These are phyloP conservation scores for Microsporum ferrugineum DNA, from an alignment of 2,329 filamentous ascomycete genomes.

Conservation along the genomic window DNA sequence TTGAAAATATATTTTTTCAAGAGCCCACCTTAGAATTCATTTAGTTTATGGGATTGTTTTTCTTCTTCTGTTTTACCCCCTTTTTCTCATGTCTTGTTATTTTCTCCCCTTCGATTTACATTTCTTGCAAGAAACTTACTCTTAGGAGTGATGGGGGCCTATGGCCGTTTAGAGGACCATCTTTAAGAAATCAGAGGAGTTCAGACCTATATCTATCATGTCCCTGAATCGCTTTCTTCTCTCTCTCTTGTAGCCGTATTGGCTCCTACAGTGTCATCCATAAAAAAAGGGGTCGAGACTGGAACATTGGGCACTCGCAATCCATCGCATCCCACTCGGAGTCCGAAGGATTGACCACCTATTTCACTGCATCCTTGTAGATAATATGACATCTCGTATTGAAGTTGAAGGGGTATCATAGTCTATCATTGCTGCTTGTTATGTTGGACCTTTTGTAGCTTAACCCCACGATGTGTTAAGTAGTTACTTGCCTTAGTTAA, in stretches of 20 bases:
- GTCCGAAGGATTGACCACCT: background rate
- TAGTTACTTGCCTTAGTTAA: too few species aligned
- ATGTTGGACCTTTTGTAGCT: too few species aligned
- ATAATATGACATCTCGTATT: background rate
- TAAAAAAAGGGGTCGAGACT: too few species aligned
- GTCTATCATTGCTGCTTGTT: too few species aligned
- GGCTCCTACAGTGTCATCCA: background rate
- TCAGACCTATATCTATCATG: background rate
- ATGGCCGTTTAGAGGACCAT: background rate
- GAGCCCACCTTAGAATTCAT: conserved; percentile 1
- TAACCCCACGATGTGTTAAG: too few species aligned
- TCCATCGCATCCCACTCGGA: conserved; percentile 6
- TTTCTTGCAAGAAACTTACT: background rate
- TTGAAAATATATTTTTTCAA: background rate
- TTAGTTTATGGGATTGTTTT: conserved; percentile 3
- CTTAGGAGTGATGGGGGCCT: background rate
- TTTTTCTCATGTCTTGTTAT: background rate
- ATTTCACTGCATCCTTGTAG: background rate
- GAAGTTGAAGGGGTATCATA: too few species aligned
- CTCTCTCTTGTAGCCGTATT: background rate
- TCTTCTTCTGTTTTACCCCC: background rate
- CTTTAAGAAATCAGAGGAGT: background rate
- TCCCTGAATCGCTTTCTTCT: background rate
- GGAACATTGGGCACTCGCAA: too few species aligned
- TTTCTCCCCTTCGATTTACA: background rate